phyloP scores from a whole-genome alignment of 306 rosid species.

The Luffa acutangula region DNA sequence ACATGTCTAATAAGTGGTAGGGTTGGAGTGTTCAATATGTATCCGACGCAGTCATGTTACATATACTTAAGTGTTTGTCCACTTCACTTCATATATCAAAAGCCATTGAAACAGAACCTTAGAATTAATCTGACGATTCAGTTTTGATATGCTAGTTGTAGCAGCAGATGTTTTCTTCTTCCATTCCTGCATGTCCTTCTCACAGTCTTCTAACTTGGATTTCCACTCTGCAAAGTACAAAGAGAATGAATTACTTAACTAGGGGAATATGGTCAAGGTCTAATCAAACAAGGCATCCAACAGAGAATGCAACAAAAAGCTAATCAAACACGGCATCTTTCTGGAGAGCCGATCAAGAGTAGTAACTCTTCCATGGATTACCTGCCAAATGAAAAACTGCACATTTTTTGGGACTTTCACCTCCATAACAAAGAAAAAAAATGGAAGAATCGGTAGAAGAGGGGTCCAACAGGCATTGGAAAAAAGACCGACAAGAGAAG shows the following conservation, averaged over 20 bases:
- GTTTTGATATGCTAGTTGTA: constrained; percentile 77
- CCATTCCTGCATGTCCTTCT: constrained; percentile 95
- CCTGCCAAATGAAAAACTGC: too few relatives aligned
- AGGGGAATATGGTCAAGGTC: not conserved
- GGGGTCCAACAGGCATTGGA: too few relatives aligned
- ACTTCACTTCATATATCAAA: not conserved
- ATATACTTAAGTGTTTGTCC: not conserved
- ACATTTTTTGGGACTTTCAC: too few relatives aligned
- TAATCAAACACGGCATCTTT: too few relatives aligned
- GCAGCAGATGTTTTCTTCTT: constrained; percentile 75
- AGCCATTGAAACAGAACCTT: constrained; percentile 39
- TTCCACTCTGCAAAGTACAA: constrained; percentile 54
- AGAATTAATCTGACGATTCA: constrained; percentile 73
- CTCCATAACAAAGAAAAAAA: too few relatives aligned
- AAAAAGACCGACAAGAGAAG: too few relatives aligned
- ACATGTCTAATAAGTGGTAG: not conserved
- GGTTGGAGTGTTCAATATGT: not conserved
- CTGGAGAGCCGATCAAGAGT: too few relatives aligned
- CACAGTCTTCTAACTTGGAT: constrained; percentile 82
- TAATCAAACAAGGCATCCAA: too few relatives aligned
- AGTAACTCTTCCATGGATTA: too few relatives aligned
- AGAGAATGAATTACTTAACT: not conserved
- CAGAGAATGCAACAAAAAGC: too few relatives aligned
- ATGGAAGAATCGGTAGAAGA: too few relatives aligned
- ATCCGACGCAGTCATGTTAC: not conserved